phyloP scores from a whole-genome alignment of 345 rosid species.

The Heritiera fomes region DNA sequence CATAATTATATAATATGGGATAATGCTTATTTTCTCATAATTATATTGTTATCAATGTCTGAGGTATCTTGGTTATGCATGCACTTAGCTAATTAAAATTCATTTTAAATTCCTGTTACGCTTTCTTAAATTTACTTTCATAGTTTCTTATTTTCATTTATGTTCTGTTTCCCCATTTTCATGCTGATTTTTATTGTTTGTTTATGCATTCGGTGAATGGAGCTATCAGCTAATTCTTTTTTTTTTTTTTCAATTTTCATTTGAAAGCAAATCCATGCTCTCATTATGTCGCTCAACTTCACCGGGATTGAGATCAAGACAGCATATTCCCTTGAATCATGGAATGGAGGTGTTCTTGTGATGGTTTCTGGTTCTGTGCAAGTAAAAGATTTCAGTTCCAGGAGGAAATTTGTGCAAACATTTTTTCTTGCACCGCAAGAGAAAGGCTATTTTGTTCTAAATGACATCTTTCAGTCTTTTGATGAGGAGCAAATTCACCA shows the following conservation, averaged over 20 bases:
- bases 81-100: background rate
- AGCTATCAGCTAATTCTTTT: background rate
- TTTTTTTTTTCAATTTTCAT: background rate
- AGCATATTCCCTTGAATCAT: constrained; percentile 57
- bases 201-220: background rate
- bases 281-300: constrained; percentile 48
- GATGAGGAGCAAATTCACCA: constrained; percentile 55
- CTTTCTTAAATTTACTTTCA: background rate
- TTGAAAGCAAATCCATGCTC: constrained; percentile 63
- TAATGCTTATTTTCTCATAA: background rate
- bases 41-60: background rate
- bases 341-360: constrained; percentile 67
- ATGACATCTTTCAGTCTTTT: constrained; percentile 62
- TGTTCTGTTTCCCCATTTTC: background rate
- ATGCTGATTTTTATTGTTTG: constrained; percentile 11
- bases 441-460: constrained; percentile 66
- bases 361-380: constrained; percentile 72
- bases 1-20: background rate
- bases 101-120: background rate
- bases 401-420: constrained; percentile 64
- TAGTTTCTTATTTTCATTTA: background rate
- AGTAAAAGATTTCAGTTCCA: constrained; percentile 42
- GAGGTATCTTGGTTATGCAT: background rate
- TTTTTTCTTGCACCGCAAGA: constrained; percentile 81
- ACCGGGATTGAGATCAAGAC: constrained; percentile 69